Evolutionary conservation across 306 rosid genomes (phyloP).

Genomic region (Rubus idaeus): DNA sequence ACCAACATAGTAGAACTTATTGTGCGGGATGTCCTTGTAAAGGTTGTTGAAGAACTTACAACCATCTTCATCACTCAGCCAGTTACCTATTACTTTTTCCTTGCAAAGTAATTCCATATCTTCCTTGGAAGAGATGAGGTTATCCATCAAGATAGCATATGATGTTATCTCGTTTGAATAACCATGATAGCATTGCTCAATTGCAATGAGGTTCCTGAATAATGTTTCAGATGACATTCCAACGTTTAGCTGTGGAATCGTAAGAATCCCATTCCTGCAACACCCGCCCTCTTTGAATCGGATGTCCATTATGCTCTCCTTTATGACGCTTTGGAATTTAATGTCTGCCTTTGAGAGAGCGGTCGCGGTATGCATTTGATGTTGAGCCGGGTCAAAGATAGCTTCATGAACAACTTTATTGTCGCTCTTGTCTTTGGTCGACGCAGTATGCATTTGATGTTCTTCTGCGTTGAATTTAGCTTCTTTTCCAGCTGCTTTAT

Average conservation of each 20-base stretch:
- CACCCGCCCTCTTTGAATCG: not conserved
- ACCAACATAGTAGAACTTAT: not conserved
- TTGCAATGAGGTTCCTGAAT: constrained; percentile 17
- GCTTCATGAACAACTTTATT: not conserved
- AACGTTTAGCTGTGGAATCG: constrained; percentile 11
- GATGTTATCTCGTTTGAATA: constrained; percentile 16
- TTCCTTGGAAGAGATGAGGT: constrained; percentile 6
- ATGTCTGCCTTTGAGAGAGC: not conserved
- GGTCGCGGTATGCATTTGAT: not conserved
- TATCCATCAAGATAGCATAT: constrained; percentile 19
- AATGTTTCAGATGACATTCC: constrained; percentile 10
- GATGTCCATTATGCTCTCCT: constrained; percentile 1
- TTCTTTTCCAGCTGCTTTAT: not conserved
- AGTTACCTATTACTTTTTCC: not conserved
- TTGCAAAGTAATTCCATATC: constrained; percentile 18
- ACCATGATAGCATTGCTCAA: constrained; percentile 20
- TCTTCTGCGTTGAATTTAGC: not conserved
- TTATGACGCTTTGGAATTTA: not conserved
- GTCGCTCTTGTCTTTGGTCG: not conserved
- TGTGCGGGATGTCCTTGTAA: constrained; percentile 12
- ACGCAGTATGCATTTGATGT: not conserved
- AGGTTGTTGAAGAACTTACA: constrained; percentile 15
- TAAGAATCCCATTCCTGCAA: not conserved
- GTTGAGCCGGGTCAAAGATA: not conserved
- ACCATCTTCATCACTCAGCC: constrained; percentile 16